Base-by-base conservation (phyloP, 495 filamentous ascomycete genomes). In the Aspergillus baeticus region DNA sequence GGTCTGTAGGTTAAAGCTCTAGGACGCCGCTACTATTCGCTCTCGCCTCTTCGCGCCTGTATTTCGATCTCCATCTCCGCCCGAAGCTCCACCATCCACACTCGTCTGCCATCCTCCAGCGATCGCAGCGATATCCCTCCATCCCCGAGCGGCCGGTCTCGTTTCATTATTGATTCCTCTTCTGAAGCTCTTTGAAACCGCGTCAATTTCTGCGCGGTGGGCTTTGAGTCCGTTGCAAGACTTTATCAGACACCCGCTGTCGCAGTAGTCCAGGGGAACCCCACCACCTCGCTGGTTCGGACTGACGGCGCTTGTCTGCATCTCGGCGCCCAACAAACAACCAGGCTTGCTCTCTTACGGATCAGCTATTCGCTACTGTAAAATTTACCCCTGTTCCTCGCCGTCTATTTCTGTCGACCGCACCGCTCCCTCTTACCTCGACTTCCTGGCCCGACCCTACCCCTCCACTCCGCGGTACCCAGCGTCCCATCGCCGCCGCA, bases 231-330 rank as follows among this genome's bases (percentile, higher is more conserved):
- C 3, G 20, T 14, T 20, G 20, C 14, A 52, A 23, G 21, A 37
- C 36, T n/a, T 33, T 52, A 50, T 46, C 42, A 38, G 45, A 57
- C 23, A 23, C 45, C 54, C 45, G 31, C 37, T 57, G 45, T 49
- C 34, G 45, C 29, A 33, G 22, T 29, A 39, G 54, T 57, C 54
- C 54, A 42, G 54, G 54, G 54, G 54, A 57, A 39, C 33, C 39
- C 60, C 55, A 29, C 59, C 55, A 48, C 60, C 60, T 62, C 43
- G 54, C 29, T 53, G 51, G 50, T 15, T 54, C 37, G 47, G 39
- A 57, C 43, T 46, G 46, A 54, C 60, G 55, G 60, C 55, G 55
- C 55, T 62, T 62, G 51, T 62, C 51, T 53, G 55, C 50, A 51
- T 48, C 51, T 55, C 53, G 51, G 51, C 44, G 51, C 48, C 52